phyloP scores from a whole-genome alignment of 345 rosid species.

The Aegle marmelos region DNA sequence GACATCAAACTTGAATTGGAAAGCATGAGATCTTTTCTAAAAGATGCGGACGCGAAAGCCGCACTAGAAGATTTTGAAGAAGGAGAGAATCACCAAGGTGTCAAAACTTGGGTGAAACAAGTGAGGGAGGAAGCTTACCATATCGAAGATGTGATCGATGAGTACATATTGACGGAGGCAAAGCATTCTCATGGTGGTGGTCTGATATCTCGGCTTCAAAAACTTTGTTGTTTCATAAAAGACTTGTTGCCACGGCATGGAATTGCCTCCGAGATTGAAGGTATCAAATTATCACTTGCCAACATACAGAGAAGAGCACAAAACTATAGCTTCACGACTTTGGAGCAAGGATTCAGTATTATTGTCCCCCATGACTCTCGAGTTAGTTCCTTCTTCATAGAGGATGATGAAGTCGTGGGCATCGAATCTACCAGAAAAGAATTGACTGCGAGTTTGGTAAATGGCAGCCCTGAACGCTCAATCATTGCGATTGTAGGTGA shows the following conservation, averaged over 20 bases:
- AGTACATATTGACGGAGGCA: not conserved
- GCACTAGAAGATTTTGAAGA: not conserved
- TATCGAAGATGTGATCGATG: constrained; percentile 26
- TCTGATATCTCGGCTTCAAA: not conserved
- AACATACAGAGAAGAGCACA: constrained; percentile 9
- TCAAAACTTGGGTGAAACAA: constrained; percentile 19
- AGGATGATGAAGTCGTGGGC: constrained; percentile 22
- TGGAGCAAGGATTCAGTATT: not conserved
- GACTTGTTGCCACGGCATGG: not conserved
- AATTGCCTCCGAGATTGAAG: constrained; percentile 18
- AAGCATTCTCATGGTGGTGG: not conserved
- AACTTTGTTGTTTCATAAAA: not conserved
- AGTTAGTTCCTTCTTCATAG: constrained; percentile 14
- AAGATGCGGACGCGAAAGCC: constrained; percentile 14
- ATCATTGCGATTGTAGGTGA: constrained; percentile 5
- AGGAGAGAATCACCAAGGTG: not conserved
- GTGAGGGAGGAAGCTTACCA: constrained; percentile 13
- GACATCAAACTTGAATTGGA: constrained; percentile 14
- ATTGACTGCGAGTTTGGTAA: not conserved
- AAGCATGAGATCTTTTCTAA: not conserved
- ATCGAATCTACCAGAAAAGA: not conserved
- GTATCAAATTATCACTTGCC: not conserved
- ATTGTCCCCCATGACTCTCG: not conserved
- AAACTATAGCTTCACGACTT: not conserved
- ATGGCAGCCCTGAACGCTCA: not conserved